Base-by-base conservation (phyloP, 2,329 filamentous ascomycete species). In the Alternaria arborescens region DNA sequence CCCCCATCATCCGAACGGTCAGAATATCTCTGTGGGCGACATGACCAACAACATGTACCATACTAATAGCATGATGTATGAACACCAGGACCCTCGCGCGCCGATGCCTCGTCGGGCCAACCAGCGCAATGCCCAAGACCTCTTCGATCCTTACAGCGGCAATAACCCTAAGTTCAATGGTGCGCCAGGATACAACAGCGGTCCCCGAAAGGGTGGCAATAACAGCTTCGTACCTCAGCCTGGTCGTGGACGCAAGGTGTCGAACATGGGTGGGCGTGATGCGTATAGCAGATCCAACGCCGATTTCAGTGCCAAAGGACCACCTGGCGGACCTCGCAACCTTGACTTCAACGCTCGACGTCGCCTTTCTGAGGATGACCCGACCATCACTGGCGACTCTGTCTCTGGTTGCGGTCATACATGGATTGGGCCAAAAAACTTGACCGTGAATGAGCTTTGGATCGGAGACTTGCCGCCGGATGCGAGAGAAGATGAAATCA, bases 401-500 rank as follows among this genome's bases (percentile, higher is more conserved):
- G 46, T 64, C 8, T 52, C 43, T 51, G 74, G 74, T 6, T 78
- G 76, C 28, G 46, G 62, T 43, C 50, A 70, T 18, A 53, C 61
- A 6, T 77, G 70, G 68, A 78, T 78, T 40, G 76, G 73, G 3
- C 71, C 71, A 6, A 59, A 67, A 6, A 76, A 76, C 43, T 40
- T 64, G 14, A 64, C 50, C 10, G 74, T 78, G 16, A 70, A 48
- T 5, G 65, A 71, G 30, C 67, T 78, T 7, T 73, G 67, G 51
- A 62, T 78, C 12, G 61, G 60, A 22, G 67, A 71, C 18, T 30
- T 78, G 8, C 71, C 71, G 8, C 51, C 56, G 8, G 55, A 69
- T 42, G 43, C 66, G 20, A 44, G 52, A 10, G 53, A 55, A 12
- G 28, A 48, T 4, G 69, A 72, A 42, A 6, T 77, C 14, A 16